phyloP scores from a whole-genome alignment of 1,139 yeast species.

The Lodderomyces theae region DNA sequence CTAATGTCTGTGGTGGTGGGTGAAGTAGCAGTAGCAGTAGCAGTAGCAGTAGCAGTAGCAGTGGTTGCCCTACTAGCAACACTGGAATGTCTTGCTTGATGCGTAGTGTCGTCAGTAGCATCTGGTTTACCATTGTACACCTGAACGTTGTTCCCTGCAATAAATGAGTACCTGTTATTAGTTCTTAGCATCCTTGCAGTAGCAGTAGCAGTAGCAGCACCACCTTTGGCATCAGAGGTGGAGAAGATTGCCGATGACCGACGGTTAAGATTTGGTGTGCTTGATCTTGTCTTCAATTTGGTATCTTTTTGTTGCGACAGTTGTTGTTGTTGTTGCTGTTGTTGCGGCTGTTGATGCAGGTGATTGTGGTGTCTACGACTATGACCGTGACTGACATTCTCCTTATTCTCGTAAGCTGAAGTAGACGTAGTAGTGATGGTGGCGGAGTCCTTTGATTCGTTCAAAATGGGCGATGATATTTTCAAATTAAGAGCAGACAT shows the following conservation, averaged over 20 bases:
- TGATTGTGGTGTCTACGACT: no score
- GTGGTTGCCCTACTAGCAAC: no score
- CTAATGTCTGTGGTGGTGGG: conserved; percentile 3
- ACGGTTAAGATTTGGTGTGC: conserved; percentile 22
- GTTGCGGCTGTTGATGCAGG: no score
- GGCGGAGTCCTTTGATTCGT: not conserved
- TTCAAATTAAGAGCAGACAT: conserved; percentile 12
- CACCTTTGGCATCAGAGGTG: conserved; percentile 10
- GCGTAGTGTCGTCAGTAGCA: not conserved
- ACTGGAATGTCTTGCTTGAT: not conserved
- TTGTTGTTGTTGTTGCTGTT: not conserved
- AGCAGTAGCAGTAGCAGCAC: conserved; percentile 6
- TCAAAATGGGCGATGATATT: conserved; percentile 7
- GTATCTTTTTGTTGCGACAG: conserved; percentile 15
- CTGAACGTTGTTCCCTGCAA: not conserved
- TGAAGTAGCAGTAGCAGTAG: not conserved
- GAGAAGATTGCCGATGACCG: conserved; percentile 7
- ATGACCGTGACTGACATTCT: not conserved
- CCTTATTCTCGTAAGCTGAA: not conserved
- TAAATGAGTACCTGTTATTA: not conserved
- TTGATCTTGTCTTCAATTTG: conserved; percentile 21
- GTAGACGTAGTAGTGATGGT: not conserved
- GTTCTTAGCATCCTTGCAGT: conserved; percentile 7
- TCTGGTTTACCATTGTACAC: not conserved
- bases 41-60: not conserved